Evolutionary conservation across 2,329 filamentous ascomycete genomes (phyloP).

Genomic region (Aspergillus proliferans): DNA sequence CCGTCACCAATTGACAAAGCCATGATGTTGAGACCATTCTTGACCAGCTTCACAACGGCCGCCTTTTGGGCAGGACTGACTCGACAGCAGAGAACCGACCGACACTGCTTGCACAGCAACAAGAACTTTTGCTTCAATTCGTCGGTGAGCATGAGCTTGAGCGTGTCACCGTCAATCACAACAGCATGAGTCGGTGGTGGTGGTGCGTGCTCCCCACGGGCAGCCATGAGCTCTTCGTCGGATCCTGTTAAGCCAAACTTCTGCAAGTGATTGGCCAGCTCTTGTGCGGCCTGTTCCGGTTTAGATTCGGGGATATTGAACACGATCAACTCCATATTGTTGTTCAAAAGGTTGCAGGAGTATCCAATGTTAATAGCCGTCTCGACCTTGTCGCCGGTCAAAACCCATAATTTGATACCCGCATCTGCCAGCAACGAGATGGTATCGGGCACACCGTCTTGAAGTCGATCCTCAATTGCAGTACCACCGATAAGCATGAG

Average conservation of each 20-base stretch:
- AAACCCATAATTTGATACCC: constrained; percentile 96
- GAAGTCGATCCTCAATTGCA: constrained; percentile 92
- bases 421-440: constrained; percentile 86
- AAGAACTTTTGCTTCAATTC: constrained; percentile 84
- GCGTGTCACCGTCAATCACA: constrained; percentile 88
- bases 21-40: constrained; percentile 90
- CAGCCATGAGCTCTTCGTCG: constrained; percentile 74
- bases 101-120: constrained; percentile 92
- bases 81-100: constrained; percentile 91
- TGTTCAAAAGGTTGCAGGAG: constrained; percentile 94
- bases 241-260: constrained; percentile 75
- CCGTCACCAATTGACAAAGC: constrained; percentile 89
- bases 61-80: constrained; percentile 96
- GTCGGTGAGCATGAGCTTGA: constrained; percentile 81
- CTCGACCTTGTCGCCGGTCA: constrained; percentile 97
- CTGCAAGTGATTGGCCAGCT: constrained; percentile 67
- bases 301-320: constrained; percentile 77
- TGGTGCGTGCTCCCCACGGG: constrained; percentile 76
- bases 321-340: constrained; percentile 94
- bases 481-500: constrained; percentile 85
- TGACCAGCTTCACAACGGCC: constrained; percentile 93
- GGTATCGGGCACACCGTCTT: constrained; percentile 94
- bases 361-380: constrained; percentile 99
- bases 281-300: constrained; percentile 56
- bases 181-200: constrained; percentile 84